A percentile compares a stretch with the other conserved stretches of the same genome.
phyloP scores from a whole-genome alignment of 2,329 filamentous ascomycete species.

The Triangularia verruculosa region DNA sequence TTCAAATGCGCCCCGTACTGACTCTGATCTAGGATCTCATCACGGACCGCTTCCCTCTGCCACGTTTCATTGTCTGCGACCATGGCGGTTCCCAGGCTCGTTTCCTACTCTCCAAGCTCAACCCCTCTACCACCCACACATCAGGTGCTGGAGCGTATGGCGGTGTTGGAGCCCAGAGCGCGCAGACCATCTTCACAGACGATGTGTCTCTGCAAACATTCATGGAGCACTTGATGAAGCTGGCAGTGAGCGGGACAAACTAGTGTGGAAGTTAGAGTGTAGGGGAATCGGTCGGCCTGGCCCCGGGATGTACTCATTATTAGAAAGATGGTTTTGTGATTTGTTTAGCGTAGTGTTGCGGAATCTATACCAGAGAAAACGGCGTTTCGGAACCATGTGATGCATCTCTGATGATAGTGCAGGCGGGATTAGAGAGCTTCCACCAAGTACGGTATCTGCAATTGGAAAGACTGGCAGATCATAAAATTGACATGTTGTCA shows the following conservation, averaged over 20 bases:
- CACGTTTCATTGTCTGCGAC: constrained; percentile 97
- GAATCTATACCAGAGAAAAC: constrained; percentile 18
- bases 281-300: constrained; percentile 3
- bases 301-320: constrained; percentile 6
- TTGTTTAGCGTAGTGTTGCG: constrained; percentile 27
- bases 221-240: constrained; percentile 99
- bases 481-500: background rate
- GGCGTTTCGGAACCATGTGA: constrained; percentile 10
- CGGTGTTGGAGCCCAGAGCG: constrained; percentile 77
- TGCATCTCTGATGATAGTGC: background rate
- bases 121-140: constrained; percentile 95
- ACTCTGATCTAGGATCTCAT: constrained; percentile 71
- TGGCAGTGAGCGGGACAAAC: constrained; percentile 63
- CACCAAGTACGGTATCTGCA: background rate
- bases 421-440: background rate
- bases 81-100: constrained; percentile 97
- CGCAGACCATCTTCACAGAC: constrained; percentile 98
- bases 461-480: background rate
- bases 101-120: constrained; percentile 94
- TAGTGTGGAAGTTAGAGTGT: constrained; percentile 31
- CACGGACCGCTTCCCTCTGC: constrained; percentile 94
- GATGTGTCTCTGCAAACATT: constrained; percentile 98
- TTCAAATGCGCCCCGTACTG: background rate
- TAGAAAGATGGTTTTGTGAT: constrained; percentile 23
- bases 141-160: constrained; percentile 87